phyloP scores from a whole-genome alignment of 148 eudicot species.

The Chenopodium berlandieri region DNA sequence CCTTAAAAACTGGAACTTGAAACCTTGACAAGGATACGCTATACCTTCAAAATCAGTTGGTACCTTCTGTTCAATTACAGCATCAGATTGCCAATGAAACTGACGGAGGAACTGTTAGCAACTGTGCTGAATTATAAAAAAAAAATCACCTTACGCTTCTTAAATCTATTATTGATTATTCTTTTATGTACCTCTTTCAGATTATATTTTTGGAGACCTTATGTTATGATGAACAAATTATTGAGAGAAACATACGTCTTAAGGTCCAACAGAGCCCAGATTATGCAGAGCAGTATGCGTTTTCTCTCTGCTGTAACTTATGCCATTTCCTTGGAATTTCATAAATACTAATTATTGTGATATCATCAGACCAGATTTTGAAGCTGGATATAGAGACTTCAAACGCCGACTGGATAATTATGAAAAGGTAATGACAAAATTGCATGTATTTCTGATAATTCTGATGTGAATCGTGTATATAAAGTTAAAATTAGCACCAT shows the following conservation, averaged over 20 bases:
- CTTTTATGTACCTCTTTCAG: conserved; percentile 31
- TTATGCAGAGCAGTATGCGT: conserved; percentile 87
- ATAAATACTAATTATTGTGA: conserved; percentile 21
- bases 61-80: background rate
- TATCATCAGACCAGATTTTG: conserved; percentile 79
- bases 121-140: background rate
- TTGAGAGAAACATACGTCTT: conserved; percentile 95
- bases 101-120: no score
- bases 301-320: conserved; percentile 2
- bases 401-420: conserved; percentile 81
- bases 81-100: background rate
- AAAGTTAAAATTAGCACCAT: background rate
- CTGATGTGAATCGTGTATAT: background rate
- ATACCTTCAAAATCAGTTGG: background rate
- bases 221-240: conserved; percentile 73
- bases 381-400: conserved; percentile 95
- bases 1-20: background rate
- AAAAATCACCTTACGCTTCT: background rate
- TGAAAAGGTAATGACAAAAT: conserved; percentile 58
- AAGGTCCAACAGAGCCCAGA: conserved; percentile 99
- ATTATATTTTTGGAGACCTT: conserved; percentile 91
- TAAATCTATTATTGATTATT: background rate
- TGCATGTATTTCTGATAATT: conserved; percentile 19
- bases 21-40: background rate
- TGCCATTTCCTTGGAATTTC: conserved; percentile 1